phyloP scores from a whole-genome alignment of 768 basidiomycete genomes.

The Tylopilus vinaceipallidus region DNA sequence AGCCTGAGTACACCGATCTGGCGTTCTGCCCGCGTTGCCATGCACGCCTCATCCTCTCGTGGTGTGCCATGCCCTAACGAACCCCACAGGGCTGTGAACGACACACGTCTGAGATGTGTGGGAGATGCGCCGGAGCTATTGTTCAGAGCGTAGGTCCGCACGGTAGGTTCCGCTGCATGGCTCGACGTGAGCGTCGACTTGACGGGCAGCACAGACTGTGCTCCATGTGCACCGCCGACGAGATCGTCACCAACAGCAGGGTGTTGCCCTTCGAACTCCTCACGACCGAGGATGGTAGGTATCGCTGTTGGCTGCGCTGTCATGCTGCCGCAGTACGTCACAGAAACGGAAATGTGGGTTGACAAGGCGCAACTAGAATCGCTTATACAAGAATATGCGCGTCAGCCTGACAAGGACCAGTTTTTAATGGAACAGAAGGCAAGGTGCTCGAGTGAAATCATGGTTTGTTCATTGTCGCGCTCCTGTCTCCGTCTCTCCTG shows the following conservation, averaged over 20 bases:
- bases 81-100: background rate
- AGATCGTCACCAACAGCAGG: background rate
- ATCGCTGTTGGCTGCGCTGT: background rate
- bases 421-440: background rate
- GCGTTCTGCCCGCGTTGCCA: slow-evolving; percentile 27
- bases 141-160: background rate
- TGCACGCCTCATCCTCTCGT: background rate
- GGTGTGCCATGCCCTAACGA: background rate
- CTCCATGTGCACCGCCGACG: background rate
- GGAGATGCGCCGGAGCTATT: background rate
- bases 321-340: background rate
- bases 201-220: background rate
- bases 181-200: background rate
- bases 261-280: background rate
- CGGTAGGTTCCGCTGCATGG: background rate
- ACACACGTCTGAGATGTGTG: background rate
- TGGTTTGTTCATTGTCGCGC: background rate
- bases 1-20: slow-evolving; percentile 43
- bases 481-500: background rate
- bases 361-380: background rate
- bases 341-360: background rate
- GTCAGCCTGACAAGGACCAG: background rate
- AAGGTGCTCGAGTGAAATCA: too few species aligned
- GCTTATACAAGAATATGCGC: background rate
- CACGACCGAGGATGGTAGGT: background rate